Percentiles rank a stretch among this genome's conserved stretches.
These are phyloP conservation scores for Pestalotiopsis sp. DNA, from an alignment of 2,329 filamentous ascomycete species.

Conservation along the genomic window DNA sequence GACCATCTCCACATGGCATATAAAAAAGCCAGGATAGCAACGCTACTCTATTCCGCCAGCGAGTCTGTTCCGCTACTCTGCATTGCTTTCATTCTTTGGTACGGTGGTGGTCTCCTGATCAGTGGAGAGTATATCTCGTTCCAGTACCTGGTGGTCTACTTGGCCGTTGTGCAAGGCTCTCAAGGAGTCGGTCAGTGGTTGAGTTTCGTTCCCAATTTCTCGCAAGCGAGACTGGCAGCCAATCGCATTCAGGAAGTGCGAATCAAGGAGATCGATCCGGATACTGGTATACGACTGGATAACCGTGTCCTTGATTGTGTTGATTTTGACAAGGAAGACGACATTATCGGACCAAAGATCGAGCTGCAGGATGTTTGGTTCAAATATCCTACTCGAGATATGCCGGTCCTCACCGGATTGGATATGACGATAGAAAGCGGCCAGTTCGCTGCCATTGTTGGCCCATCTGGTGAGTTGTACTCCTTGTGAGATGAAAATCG, in stretches of 20 bases:
- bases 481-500: background rate
- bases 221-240: constrained; percentile 60
- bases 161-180: constrained; percentile 62
- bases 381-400: constrained; percentile 61
- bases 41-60: constrained; percentile 71
- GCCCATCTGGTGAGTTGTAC: constrained; percentile 56
- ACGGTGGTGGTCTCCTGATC: constrained; percentile 64
- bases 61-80: constrained; percentile 51
- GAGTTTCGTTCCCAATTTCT: constrained; percentile 66
- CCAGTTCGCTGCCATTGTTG: constrained; percentile 72
- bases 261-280: constrained; percentile 38
- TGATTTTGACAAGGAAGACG: constrained; percentile 40
- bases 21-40: constrained; percentile 62
- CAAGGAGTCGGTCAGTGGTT: constrained; percentile 71
- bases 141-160: constrained; percentile 62
- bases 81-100: constrained; percentile 42
- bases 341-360: constrained; percentile 54
- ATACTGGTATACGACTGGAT: constrained; percentile 29
- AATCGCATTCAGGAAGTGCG: constrained; percentile 59
- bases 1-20: constrained; percentile 64
- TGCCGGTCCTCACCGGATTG: constrained; percentile 60
- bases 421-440: constrained; percentile 64
- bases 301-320: constrained; percentile 38
- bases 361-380: constrained; percentile 61
- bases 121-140: constrained; percentile 50